Conservation (phyloP, 2,329 filamentous ascomycete genomes). For the Trichoderma lentiforme region DNA sequence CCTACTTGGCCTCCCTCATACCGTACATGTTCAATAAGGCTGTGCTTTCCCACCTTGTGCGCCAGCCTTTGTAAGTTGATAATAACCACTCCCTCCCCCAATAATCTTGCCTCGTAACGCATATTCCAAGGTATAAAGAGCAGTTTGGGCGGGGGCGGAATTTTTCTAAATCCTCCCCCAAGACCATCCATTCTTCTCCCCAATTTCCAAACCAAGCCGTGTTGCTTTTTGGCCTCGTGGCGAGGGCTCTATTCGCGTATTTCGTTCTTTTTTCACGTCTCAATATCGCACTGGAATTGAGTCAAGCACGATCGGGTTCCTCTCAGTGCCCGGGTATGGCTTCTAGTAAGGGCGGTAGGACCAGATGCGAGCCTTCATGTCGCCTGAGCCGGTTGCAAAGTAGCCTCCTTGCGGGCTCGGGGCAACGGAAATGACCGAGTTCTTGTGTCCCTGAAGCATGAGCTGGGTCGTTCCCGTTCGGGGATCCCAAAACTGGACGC, state of each 20-base stretch:
- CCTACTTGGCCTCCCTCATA: slow-evolving; percentile 24
- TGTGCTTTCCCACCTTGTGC: slow-evolving; percentile 29
- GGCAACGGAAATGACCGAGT: slow-evolving; percentile 95
- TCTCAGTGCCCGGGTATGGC: not conserved
- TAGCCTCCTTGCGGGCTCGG: slow-evolving; percentile 83
- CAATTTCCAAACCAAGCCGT: not conserved
- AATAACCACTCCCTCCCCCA: slow-evolving; percentile 17
- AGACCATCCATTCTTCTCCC: not conserved
- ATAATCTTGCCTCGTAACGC: slow-evolving; percentile 9
- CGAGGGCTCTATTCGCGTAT: not conserved
- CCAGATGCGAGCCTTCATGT: slow-evolving; percentile 98
- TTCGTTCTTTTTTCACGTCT: not conserved
- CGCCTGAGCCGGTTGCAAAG: slow-evolving; percentile 94
- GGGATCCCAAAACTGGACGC: slow-evolving; percentile 98
- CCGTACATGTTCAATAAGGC: slow-evolving; percentile 26
- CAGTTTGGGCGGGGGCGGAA: not conserved
- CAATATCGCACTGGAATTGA: not conserved
- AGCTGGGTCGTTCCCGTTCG: slow-evolving; percentile 89
- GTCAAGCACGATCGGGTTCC: not conserved
- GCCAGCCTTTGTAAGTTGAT: slow-evolving; percentile 24
- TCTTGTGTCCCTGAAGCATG: slow-evolving; percentile 98
- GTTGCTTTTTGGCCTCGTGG: not conserved
- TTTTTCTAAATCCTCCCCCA: not conserved
- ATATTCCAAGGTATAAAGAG: slow-evolving; percentile 16
- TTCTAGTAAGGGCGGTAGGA: slow-evolving; percentile 60